These are phyloP conservation scores for Lupinus albus DNA, from an alignment of 306 rosid species.

Conservation along the genomic window DNA sequence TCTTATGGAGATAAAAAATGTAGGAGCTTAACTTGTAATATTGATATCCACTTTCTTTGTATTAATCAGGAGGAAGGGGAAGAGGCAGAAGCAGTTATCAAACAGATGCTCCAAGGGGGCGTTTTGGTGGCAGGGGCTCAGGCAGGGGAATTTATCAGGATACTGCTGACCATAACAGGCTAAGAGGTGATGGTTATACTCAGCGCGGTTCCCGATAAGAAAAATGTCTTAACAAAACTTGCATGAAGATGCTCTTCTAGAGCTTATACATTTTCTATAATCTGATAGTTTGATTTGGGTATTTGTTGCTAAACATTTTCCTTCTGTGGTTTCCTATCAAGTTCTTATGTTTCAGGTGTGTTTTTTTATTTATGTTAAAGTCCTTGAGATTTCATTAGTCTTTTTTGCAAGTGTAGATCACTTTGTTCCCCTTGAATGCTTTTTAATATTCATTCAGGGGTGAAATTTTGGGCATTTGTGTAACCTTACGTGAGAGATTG, in stretches of 20 bases:
- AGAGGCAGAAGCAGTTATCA: slow-evolving; percentile 73
- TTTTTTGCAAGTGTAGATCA: slow-evolving; percentile 35
- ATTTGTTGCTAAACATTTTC: slow-evolving; percentile 36
- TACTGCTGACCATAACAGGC: slow-evolving; percentile 55
- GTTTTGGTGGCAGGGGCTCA: slow-evolving; percentile 63
- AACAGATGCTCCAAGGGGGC: slow-evolving; percentile 74
- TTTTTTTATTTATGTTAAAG: slow-evolving; percentile 37
- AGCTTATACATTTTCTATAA: not conserved
- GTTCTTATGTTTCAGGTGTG: slow-evolving; percentile 41
- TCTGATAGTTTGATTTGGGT: slow-evolving; percentile 33
- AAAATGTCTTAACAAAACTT: slow-evolving; percentile 14
- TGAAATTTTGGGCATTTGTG: slow-evolving; percentile 46
- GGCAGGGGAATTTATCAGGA: slow-evolving; percentile 75
- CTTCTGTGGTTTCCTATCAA: slow-evolving; percentile 35
- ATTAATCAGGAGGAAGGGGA: slow-evolving; percentile 66
- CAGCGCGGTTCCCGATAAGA: slow-evolving; percentile 58
- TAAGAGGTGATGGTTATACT: slow-evolving; percentile 66
- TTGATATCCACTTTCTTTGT: slow-evolving; percentile 25
- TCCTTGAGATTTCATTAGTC: slow-evolving; percentile 37
- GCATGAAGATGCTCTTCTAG: not conserved
- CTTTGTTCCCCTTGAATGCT: slow-evolving; percentile 52
- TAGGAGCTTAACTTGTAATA: not conserved
- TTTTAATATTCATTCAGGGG: slow-evolving; percentile 55
- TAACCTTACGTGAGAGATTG: slow-evolving; percentile 36
- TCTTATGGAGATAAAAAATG: not conserved